phyloP scores from a whole-genome alignment of 441 rosid genomes.

The Brassica balearica region DNA sequence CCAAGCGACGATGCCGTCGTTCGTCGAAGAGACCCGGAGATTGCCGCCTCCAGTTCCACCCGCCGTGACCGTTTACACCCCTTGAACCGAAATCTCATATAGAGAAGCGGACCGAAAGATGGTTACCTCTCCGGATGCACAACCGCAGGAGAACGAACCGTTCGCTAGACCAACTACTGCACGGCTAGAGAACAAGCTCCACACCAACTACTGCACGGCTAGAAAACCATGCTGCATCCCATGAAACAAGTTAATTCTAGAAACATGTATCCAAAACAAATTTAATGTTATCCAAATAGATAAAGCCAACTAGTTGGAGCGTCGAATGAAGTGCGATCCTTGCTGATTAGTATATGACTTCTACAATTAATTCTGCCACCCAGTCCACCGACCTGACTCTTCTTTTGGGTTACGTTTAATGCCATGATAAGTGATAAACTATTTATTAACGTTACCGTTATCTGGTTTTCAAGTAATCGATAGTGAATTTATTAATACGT shows the following conservation, averaged over 20 bases:
- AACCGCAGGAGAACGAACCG: too few relatives aligned
- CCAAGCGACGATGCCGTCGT: too few relatives aligned
- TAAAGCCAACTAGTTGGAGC: constrained; percentile 43
- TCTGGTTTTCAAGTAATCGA: constrained; percentile 4
- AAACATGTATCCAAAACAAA: constrained; percentile 36
- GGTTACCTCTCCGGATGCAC: too few relatives aligned
- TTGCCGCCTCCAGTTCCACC: too few relatives aligned
- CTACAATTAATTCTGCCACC: constrained; percentile 40
- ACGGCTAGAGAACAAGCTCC: too few relatives aligned
- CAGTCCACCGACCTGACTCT: constrained; percentile 45
- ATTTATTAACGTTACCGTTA: constrained; percentile 17
- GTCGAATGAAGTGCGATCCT: constrained; percentile 41
- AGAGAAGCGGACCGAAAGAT: too few relatives aligned
- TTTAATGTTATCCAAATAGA: constrained; percentile 43
- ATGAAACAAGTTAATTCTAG: constrained; percentile 44
- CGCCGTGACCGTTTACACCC: too few relatives aligned
- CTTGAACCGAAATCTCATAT: too few relatives aligned
- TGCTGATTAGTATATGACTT: constrained; percentile 37
- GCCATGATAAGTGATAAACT: neutral
- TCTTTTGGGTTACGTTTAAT: constrained; percentile 16
- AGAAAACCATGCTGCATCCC: constrained; percentile 44
- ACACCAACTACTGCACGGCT: too few relatives aligned
- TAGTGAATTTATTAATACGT: neutral
- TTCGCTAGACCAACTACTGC: too few relatives aligned
- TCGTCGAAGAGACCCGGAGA: too few relatives aligned